These are phyloP conservation scores for Saccharomyces hybrid DNA, from an alignment of 1,139 yeast species.

Conservation along the genomic window DNA sequence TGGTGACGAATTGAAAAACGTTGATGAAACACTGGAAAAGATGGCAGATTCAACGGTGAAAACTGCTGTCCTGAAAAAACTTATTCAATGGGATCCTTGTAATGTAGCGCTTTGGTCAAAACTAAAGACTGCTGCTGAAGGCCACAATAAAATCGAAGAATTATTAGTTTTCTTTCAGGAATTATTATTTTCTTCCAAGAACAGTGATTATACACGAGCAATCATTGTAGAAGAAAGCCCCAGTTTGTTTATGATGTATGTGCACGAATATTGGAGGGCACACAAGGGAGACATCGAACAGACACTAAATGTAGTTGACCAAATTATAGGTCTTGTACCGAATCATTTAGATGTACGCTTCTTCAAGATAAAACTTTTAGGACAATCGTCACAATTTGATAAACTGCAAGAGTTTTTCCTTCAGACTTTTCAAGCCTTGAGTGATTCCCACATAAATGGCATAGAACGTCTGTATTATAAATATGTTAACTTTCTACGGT, in stretches of 20 bases:
- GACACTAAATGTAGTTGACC: slow-evolving; percentile 48
- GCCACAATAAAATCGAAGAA: slow-evolving; percentile 27
- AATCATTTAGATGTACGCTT: slow-evolving; percentile 55
- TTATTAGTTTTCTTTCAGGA: slow-evolving; percentile 46
- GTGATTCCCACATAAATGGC: slow-evolving; percentile 30
- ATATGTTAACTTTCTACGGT: slow-evolving; percentile 51
- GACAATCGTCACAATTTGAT: slow-evolving; percentile 34
- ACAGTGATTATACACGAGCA: slow-evolving; percentile 19
- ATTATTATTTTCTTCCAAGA: slow-evolving; percentile 33
- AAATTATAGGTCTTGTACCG: slow-evolving; percentile 41
- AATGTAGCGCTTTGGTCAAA: slow-evolving; percentile 50
- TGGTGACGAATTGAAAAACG: background rate
- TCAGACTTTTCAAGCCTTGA: slow-evolving; percentile 28
- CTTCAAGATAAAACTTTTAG: slow-evolving; percentile 61
- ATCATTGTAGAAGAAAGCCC: slow-evolving; percentile 39
- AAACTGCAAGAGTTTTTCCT: slow-evolving; percentile 42
- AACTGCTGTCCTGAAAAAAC: slow-evolving; percentile 7
- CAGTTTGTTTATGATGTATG: slow-evolving; percentile 57
- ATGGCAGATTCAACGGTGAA: background rate
- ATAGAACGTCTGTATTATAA: slow-evolving; percentile 57
- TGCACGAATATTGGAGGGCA: slow-evolving; percentile 55
- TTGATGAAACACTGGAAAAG: slow-evolving; percentile 1
- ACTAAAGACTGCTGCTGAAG: slow-evolving; percentile 42
- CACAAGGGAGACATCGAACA: slow-evolving; percentile 39
- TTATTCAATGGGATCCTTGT: slow-evolving; percentile 40